Base-by-base conservation (phyloP, 2,329 filamentous ascomycete species). In the Claviceps sp. region DNA sequence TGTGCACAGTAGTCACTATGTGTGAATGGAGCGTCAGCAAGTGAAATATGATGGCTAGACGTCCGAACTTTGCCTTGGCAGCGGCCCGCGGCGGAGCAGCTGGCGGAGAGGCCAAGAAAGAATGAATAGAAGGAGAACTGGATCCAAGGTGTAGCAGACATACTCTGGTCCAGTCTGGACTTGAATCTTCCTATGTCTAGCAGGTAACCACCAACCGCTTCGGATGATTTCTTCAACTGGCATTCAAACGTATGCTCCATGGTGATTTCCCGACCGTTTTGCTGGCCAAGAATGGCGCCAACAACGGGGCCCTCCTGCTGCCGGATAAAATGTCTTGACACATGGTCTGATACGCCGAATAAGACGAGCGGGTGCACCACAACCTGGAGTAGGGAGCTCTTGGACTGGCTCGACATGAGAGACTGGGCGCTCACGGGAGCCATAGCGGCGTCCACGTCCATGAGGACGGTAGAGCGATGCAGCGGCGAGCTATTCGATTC, bases 321-420 rank as follows among this genome's bases (percentile, higher is more conserved):
- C 54, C 93, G 82, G 52, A 95, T 77, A 1, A 84, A 87, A 67
- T 95, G 90, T 55, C 93, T 82, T 54, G 91, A 95, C 66, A 97
- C 89, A 67, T 95, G 94, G 69, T 98, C 93, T 60, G 91, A 95
- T 62, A 98, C 93, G 58, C 86, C 94, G 70, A 98, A 86, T 58
- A 97, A 85, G 50, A 95, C 90, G 48, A 98, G 83, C 26, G 93
- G 93, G 63, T 98, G 93, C 18, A 98, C 81, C 60, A 89, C 82
- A 52, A 89, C 81, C 57, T 88, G 84, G 45, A 94, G 80, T 67
- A 93, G 87, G 43, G 78, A 77, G 58, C 81, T 76, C 67, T 82
- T 85, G 37, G 47, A 48, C 61, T 81, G 76, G 53, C 74, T 75
- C 5, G 84, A 86, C 47, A 88, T 65, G 55, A 87, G 74, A 50